Evolutionary conservation across 306 rosid species (phyloP), one percentile per base, ranked within the genome.

Genomic region (Prunus mume): DNA sequence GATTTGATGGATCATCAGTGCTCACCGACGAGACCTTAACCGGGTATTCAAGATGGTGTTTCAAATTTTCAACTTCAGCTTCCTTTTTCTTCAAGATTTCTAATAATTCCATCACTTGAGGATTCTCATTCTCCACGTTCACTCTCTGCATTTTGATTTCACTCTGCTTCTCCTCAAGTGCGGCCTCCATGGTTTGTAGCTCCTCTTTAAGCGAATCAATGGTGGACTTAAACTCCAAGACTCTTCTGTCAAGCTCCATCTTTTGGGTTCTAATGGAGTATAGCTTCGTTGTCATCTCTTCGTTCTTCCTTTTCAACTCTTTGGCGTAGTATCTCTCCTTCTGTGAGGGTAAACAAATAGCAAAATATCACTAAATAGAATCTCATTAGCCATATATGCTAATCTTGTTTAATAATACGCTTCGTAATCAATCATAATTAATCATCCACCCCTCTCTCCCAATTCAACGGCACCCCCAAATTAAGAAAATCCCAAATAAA

Each of bases 171-270:
- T 86, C 95, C 79, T 78, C 88, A 18, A 92, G 77, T 51, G 87
- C 86, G 3, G 86, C 73, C 70, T 88, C 93, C 87, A 90, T 73
- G 62, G 87, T 64, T 67, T 71, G 89, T 61, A 84, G 95, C 68
- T 95, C 97, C 27, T 95, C 97, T 81, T 85, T 85, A 63, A 90
- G 88, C 5, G 92, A 88, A 79, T 81, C 87, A 70, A 89, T 71
- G 24, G 90, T 88, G 54, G 99, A 92, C 75, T 90, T 87, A 90
- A 87, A 73, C 83, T 88, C 91, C 45, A 49, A 32, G 51, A 92
- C 71, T 52, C 81, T 89, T 78, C 97, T 85, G 28, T 90, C 88
- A 52, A 89, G 86, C 86, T 88, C 96, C 92, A 87, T 88, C 81
- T 95, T 92, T 66, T 91, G 86, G 60, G 58, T 89, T 81, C 91